These are phyloP conservation scores for Floccularia luteovirens DNA, from an alignment of 768 basidiomycete genomes.

Conservation along the genomic window DNA sequence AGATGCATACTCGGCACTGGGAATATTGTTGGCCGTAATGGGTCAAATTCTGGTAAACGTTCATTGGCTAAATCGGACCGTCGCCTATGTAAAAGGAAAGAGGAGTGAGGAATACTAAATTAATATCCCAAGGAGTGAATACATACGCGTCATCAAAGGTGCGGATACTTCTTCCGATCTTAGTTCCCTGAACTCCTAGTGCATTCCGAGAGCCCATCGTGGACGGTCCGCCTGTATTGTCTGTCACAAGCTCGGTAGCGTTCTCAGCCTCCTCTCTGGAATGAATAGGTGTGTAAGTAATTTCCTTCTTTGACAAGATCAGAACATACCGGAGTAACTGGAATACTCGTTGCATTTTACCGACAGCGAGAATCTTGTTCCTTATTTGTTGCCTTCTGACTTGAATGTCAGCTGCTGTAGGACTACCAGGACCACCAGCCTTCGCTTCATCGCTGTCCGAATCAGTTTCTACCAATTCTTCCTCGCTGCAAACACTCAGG, in stretches of 20 bases:
- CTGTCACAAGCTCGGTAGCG: slow-evolving; percentile 56
- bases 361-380: slow-evolving; percentile 91
- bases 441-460: slow-evolving; percentile 28
- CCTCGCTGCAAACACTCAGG: slow-evolving; percentile 86
- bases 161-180: slow-evolving; percentile 53
- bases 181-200: slow-evolving; percentile 55
- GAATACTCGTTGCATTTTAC: slow-evolving; percentile 86
- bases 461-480: slow-evolving; percentile 71
- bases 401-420: slow-evolving; percentile 32
- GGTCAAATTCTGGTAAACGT: slow-evolving; percentile 55
- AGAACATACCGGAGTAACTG: slow-evolving; percentile 73
- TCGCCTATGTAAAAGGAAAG: slow-evolving; percentile 34
- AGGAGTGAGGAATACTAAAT: slow-evolving; percentile 1
- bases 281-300: slow-evolving; percentile 1
- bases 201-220: slow-evolving; percentile 34
- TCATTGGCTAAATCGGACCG: slow-evolving; percentile 70
- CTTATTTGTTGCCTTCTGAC: slow-evolving; percentile 73
- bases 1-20: slow-evolving; percentile 53
- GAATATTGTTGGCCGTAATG: slow-evolving; percentile 34
- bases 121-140: slow-evolving; percentile 1
- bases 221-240: slow-evolving; percentile 17
- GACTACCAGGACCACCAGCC: slow-evolving; percentile 18
- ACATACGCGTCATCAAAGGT: slow-evolving; percentile 73
- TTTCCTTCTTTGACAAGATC: neutral
- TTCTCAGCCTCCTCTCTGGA: slow-evolving; percentile 74